A percentile compares a stretch with the other conserved stretches of the same genome.
phyloP scores from a whole-genome alignment of 345 rosid genomes.

The Pseudoturritis turrita region DNA sequence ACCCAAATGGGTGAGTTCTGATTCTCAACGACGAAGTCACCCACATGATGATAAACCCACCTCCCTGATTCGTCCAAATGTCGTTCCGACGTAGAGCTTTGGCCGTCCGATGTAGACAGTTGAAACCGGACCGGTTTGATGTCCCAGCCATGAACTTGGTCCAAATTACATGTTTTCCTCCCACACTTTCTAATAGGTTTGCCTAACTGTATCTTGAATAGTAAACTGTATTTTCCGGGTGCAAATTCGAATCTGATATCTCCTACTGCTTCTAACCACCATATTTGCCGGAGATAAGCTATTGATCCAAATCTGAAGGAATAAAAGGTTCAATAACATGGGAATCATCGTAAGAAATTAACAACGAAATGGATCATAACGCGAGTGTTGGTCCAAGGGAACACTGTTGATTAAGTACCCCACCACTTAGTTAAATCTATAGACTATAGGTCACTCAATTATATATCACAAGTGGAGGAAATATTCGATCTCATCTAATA shows the following conservation, averaged over 20 bases:
- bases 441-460: background rate
- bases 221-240: constrained; percentile 60
- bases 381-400: background rate
- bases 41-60: constrained; percentile 71
- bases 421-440: background rate
- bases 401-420: background rate
- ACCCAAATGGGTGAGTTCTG: constrained; percentile 36
- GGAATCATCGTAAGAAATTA: background rate
- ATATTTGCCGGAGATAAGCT: constrained; percentile 89
- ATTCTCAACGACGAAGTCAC: constrained; percentile 62
- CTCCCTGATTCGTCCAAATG: constrained; percentile 49
- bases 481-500: constrained; percentile 21
- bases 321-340: background rate
- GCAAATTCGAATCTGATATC: constrained; percentile 68
- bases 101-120: constrained; percentile 70
- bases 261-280: constrained; percentile 96
- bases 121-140: constrained; percentile 74
- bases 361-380: background rate
- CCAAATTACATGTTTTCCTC: constrained; percentile 52
- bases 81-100: constrained; percentile 49
- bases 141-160: constrained; percentile 90
- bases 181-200: constrained; percentile 55
- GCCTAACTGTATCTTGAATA: constrained; percentile 75
- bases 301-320: constrained; percentile 50
- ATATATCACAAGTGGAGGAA: constrained; percentile 11